phyloP scores from a whole-genome alignment of 1,284 basidiomycete species.

The Amylostereum areolatum region DNA sequence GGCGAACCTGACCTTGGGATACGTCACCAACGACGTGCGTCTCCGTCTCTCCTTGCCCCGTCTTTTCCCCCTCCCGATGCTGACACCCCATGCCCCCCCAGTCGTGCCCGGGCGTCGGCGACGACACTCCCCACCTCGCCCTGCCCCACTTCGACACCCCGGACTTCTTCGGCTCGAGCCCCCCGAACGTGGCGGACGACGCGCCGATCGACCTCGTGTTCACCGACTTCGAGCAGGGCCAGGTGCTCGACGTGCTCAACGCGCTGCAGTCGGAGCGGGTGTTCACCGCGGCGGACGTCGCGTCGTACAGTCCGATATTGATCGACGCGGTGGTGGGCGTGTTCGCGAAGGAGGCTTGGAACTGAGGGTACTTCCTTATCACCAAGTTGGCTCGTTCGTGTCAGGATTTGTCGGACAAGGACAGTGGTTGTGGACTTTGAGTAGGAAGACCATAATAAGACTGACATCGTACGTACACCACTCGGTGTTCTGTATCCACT shows the following conservation, averaged over 20 bases:
- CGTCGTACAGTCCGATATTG: conserved; percentile 44
- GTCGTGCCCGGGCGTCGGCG: conserved; percentile 67
- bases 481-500: too few relatives aligned
- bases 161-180: conserved; percentile 55
- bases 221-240: conserved; percentile 54
- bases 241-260: conserved; percentile 53
- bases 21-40: conserved; percentile 68
- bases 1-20: conserved; percentile 56
- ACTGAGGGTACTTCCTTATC: conserved; percentile 28
- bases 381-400: too few relatives aligned
- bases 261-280: conserved; percentile 41
- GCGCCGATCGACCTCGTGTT: conserved; percentile 70
- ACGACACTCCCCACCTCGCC: conserved; percentile 57
- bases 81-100: conserved; percentile 17
- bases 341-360: conserved; percentile 59
- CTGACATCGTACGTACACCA: too few relatives aligned
- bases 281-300: conserved; percentile 47
- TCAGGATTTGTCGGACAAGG: too few relatives aligned
- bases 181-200: conserved; percentile 41
- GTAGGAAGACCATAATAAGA: too few relatives aligned
- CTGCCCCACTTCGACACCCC: conserved; percentile 50
- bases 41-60: not conserved
- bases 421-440: too few relatives aligned
- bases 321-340: conserved; percentile 48
- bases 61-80: not conserved